Percentiles rank a stretch among this genome's conserved stretches.
Evolutionary conservation across 345 rosid species (phyloP).

Genomic region (Salix purpurea): DNA sequence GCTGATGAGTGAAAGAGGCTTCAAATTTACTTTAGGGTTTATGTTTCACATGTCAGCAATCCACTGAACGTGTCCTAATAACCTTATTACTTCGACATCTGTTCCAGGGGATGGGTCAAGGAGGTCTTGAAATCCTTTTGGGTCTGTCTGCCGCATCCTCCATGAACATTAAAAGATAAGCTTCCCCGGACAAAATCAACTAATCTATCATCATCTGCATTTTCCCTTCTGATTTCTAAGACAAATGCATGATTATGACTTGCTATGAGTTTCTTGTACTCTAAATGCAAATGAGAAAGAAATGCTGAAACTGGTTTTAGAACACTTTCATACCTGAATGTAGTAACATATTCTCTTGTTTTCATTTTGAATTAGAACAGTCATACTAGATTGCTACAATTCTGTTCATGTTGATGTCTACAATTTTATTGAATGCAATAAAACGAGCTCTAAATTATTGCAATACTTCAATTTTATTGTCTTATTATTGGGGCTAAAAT

Average conservation of each 20-base stretch:
- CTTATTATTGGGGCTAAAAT: too few species aligned
- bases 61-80: background rate
- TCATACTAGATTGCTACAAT: background rate
- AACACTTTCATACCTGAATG: background rate
- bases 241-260: conserved; percentile 17
- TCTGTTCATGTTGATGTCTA: background rate
- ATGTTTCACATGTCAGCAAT: background rate
- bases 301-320: background rate
- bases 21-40: background rate
- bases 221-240: background rate
- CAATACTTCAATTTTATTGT: background rate
- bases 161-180: background rate
- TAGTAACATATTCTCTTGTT: background rate
- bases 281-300: background rate
- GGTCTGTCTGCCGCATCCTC: background rate
- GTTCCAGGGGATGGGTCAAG: background rate
- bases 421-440: too few species aligned
- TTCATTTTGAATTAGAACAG: background rate
- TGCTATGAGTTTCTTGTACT: background rate
- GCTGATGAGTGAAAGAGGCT: too few species aligned
- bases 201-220: background rate
- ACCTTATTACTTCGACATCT: background rate
- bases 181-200: background rate
- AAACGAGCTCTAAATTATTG: too few species aligned
- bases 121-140: background rate